Evolutionary conservation across 192 early-diverging fungal genomes (phyloP).

Genomic region (Rhizophagus clarus): DNA sequence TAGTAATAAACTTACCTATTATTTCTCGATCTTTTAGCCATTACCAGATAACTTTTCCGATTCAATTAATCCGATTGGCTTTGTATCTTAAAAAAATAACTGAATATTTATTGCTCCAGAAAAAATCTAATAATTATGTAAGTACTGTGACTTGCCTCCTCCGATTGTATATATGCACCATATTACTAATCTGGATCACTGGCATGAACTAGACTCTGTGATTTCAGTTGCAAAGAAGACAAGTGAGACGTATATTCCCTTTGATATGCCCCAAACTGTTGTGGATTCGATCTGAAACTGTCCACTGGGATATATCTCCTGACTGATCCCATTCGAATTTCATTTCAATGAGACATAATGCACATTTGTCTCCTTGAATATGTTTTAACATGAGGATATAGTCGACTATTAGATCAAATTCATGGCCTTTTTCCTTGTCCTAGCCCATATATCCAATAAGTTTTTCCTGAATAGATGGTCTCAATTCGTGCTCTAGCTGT

Average conservation of each 20-base stretch:
- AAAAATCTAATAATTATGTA: too few species aligned
- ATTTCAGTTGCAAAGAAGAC: slow-evolving; percentile 11
- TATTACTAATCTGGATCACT: neutral
- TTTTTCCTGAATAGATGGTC: slow-evolving; percentile 24
- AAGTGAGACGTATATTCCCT: slow-evolving; percentile 13
- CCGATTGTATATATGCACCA: too few species aligned
- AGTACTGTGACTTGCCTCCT: too few species aligned
- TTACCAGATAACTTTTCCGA: too few species aligned
- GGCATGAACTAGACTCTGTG: neutral
- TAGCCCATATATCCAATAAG: slow-evolving; percentile 20
- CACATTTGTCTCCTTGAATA: slow-evolving; percentile 20
- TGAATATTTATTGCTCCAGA: too few species aligned
- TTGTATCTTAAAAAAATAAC: too few species aligned
- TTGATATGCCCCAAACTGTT: slow-evolving; percentile 18
- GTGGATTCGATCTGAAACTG: slow-evolving; percentile 4
- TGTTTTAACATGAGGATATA: slow-evolving; percentile 27
- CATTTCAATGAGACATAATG: slow-evolving; percentile 24
- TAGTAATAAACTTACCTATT: too few species aligned
- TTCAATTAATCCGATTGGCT: too few species aligned
- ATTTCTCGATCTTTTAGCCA: too few species aligned
- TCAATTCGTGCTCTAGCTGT: neutral
- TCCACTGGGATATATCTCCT: slow-evolving; percentile 14
- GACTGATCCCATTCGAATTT: neutral
- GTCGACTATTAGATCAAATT: slow-evolving; percentile 30
- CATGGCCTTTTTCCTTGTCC: slow-evolving; percentile 14